Conservation (phyloP, 371 early-diverging fungal genomes). For the Fennellomyces sp. region DNA sequence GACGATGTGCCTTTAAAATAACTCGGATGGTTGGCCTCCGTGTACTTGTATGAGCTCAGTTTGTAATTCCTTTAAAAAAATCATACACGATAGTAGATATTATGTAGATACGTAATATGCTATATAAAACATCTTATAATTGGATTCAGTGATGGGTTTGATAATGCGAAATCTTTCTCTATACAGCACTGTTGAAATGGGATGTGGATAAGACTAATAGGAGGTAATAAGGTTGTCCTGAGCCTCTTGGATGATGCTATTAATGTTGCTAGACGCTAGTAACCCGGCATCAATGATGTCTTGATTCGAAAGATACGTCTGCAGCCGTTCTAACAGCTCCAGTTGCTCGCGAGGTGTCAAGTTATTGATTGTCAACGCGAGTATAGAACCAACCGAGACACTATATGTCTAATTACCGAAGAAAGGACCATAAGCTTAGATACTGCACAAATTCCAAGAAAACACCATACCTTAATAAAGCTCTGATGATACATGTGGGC, state of each 20-base stretch:
- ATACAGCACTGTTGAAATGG: too few species aligned
- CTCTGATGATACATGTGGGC: slow-evolving; percentile 90
- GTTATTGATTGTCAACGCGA: slow-evolving; percentile 53
- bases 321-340: slow-evolving; percentile 58
- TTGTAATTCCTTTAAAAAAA: too few species aligned
- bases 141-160: too few species aligned
- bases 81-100: too few species aligned
- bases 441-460: not conserved
- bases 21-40: too few species aligned
- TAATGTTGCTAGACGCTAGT: slow-evolving; percentile 11
- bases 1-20: too few species aligned
- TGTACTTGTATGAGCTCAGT: too few species aligned
- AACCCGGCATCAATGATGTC: slow-evolving; percentile 26
- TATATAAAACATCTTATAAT: too few species aligned
- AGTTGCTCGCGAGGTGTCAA: slow-evolving; percentile 57
- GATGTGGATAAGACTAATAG: not conserved
- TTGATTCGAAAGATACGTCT: slow-evolving; percentile 64
- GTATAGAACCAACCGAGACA: slow-evolving; percentile 61
- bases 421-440: not conserved
- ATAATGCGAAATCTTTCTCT: too few species aligned
- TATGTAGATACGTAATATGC: too few species aligned
- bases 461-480: slow-evolving; percentile 72
- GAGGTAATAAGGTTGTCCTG: not conserved
- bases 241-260: slow-evolving; percentile 10
- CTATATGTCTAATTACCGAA: slow-evolving; percentile 34